These are phyloP conservation scores for Infundibulicybe gibba DNA, from an alignment of 768 basidiomycete species.

Conservation along the genomic window DNA sequence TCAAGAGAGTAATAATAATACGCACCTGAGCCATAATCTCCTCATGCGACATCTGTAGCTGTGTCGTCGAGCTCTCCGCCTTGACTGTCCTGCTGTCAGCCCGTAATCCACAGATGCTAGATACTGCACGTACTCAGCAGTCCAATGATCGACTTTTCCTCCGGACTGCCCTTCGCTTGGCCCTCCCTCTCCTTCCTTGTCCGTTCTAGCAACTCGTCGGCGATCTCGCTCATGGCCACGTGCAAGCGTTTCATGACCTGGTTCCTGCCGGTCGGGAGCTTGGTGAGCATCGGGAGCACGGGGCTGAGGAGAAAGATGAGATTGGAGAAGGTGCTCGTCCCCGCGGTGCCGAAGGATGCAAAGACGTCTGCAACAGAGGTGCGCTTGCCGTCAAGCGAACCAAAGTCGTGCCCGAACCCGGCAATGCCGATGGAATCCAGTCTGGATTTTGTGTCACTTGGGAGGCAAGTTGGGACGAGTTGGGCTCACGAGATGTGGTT, in stretches of 20 bases:
- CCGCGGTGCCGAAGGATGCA: slow-evolving; percentile 15
- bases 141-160: slow-evolving; percentile 38
- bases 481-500: too few species aligned
- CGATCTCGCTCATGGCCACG: slow-evolving; percentile 32
- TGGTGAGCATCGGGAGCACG: slow-evolving; percentile 12
- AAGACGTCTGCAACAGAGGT: slow-evolving; percentile 25
- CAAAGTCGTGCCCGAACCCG: slow-evolving; percentile 44
- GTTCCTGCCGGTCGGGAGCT: slow-evolving; percentile 32
- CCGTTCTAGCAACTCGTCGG: slow-evolving; percentile 32
- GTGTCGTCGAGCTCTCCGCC: slow-evolving; percentile 24
- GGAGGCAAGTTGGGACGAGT: too few species aligned
- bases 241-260: slow-evolving; percentile 25
- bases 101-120: background rate
- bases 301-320: slow-evolving; percentile 11
- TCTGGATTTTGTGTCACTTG: slow-evolving; percentile 16
- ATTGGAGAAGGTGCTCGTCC: slow-evolving; percentile 3
- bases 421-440: slow-evolving; percentile 45
- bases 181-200: slow-evolving; percentile 28
- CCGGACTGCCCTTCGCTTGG: slow-evolving; percentile 16
- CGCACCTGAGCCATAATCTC: slow-evolving; percentile 34
- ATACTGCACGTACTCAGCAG: slow-evolving; percentile 23
- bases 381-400: slow-evolving; percentile 32
- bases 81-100: slow-evolving; percentile 22
- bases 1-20: too few species aligned
- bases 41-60: slow-evolving; percentile 30